Conservation (phyloP, 345 rosid species). For the Mercurialis annua region DNA sequence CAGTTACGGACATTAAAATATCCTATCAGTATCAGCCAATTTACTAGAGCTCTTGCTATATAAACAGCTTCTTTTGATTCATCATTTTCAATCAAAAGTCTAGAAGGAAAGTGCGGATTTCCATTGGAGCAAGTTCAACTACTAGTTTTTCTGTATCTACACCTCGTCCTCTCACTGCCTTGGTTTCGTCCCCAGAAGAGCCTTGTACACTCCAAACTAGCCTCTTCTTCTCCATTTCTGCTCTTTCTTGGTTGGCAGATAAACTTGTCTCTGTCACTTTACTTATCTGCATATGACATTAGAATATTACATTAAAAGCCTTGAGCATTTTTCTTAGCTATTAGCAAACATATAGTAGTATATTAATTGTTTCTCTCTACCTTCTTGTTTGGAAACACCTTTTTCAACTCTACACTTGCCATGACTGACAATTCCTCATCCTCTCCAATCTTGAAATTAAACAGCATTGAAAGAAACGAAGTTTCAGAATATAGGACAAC, state of each 20-base stretch:
- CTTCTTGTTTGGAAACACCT: constrained; percentile 60
- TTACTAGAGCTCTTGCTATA: too few relatives aligned
- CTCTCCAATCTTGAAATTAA: constrained; percentile 56
- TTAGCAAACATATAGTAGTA: too few relatives aligned
- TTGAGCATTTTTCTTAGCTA: background rate
- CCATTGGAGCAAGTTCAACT: constrained; percentile 82
- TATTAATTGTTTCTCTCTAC: constrained; percentile 35
- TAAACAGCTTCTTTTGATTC: too few relatives aligned
- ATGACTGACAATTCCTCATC: constrained; percentile 64
- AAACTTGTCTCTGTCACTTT: constrained; percentile 64
- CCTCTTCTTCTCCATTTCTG: constrained; percentile 71
- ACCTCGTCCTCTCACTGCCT: constrained; percentile 50
- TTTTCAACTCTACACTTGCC: constrained; percentile 68
- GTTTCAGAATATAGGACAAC: background rate
- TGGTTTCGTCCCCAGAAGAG: constrained; percentile 26
- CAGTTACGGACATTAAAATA: too few relatives aligned
- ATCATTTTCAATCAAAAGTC: constrained; percentile 22
- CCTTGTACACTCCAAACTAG: constrained; percentile 75
- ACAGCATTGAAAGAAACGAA: constrained; percentile 8
- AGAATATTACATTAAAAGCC: background rate
- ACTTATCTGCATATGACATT: constrained; percentile 42
- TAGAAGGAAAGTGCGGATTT: constrained; percentile 65
- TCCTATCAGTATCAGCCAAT: too few relatives aligned
- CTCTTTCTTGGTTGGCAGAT: constrained; percentile 83
- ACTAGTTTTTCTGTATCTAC: constrained; percentile 59